Evolutionary conservation across 1,139 yeast species (phyloP), one percentile per base, ranked within the genome.

Genomic region (Meyerozyma elateridarum): DNA sequence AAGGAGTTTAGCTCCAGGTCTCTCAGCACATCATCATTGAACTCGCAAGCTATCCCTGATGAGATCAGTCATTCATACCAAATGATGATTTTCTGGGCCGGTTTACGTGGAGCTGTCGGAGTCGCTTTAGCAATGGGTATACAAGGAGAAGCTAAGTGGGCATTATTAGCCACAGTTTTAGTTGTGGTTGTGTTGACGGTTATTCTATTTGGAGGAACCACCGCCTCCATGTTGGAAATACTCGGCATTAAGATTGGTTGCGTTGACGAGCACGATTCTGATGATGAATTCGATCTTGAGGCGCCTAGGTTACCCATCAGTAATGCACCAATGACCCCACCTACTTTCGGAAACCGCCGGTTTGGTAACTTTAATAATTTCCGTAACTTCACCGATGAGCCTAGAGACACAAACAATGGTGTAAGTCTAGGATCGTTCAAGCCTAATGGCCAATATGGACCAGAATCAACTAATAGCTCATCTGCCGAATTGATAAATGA

Each of bases 11-110:
- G 57, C 29, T 53, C 56, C 20, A 45, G 62, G 38, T 46, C 47
- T 14, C 61, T 64, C 15, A 41, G 64, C 30, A 53, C 56, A 31
- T 73, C 70, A 16, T 71, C 70, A 11, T 56, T 69, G 22, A 48
- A 66, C 1, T 49, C 57, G 5, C 60, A 64, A 22, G 54, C 73
- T 5, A 60, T 69, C n/a, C 83, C 85, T 1, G 96, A 89, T 47
- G 97, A 89, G 59, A 88, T 93, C 38, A 91, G 95, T 15, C 93
- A 87, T 47, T 87, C 85, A 38, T 93, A 93, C 56, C 98, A 93
- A 60, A 87, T 89, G 87, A 91, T 93, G 98, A 85, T 93, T 30
- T 93, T 93, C 58, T 93, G 99, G 99, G 98, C 98, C 2, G 99
- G 99, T 5, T 68, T 93, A 38, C 72, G 99, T 51, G 99, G 99